Base-by-base conservation (phyloP, 2,329 filamentous ascomycete species). In the Fusarium praegraminearum region DNA sequence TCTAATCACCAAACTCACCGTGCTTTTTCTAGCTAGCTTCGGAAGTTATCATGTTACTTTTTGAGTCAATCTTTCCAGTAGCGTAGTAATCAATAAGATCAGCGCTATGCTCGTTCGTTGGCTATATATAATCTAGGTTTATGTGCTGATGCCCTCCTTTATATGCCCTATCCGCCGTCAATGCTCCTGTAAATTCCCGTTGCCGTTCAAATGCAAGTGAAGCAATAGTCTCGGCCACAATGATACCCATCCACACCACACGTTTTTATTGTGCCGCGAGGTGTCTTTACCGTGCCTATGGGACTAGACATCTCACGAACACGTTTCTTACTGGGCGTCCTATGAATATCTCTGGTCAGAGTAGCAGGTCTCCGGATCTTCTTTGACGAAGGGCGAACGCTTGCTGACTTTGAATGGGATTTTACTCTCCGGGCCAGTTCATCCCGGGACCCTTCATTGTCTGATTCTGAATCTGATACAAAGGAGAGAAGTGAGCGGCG, bases 171-270 rank as follows among this genome's bases (percentile, higher is more conserved):
- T 35, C 13, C 35, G 24, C 26, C n/a, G 11, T 30, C 13, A 26
- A 12, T 26, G 13, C 10, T 28, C 40, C 36, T 35, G n/a, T 47
- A 32, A 15, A 46, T 22, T 18, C 4, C 13, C 6, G 18, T 28
- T 24, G 16, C 24, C 5, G 12, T 52, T 61, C 61, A 80, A 61
- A 87, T 78, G 71, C 88, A 90, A 12, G 80, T 82, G 70, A 90
- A 89, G 76, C 88, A 90, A 77, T 89, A 90, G 64, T 87, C 83
- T 56, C 85, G 80, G 5, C 83, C 83, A 65, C 88, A 90, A 18
- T 78, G 79, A 73, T 85, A 89, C 15, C 85, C 87, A 67, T 83
- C 82, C 67, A 85, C 78, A 5, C 88, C 88, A 62, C 88, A 90
- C 16, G 80, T 80, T 53, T 84, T 79, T 69, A 81, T 69, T 16